These are phyloP conservation scores for Eimeria sp. DNA, from an alignment of 169 alveolate species.

Conservation along the genomic window DNA sequence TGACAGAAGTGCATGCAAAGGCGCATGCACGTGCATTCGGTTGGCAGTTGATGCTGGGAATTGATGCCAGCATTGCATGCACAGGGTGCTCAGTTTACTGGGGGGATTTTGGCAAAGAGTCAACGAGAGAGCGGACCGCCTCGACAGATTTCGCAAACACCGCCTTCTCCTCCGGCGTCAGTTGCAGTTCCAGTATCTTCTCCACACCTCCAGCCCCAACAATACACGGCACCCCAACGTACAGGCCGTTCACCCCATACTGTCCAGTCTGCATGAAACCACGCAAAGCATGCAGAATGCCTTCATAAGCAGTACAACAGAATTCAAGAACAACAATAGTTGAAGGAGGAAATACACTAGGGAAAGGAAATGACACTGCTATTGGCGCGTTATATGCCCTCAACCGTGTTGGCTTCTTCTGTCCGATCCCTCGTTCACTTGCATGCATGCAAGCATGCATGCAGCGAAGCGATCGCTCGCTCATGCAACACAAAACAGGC, in stretches of 20 bases:
- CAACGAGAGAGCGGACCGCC: slow-evolving; percentile 57
- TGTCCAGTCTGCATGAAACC: slow-evolving; percentile 83
- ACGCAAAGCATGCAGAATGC: background rate
- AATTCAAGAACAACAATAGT: background rate
- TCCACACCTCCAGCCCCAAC: slow-evolving; percentile 90
- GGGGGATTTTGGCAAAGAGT: slow-evolving; percentile 50
- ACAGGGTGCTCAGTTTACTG: slow-evolving; percentile 5
- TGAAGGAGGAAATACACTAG: background rate
- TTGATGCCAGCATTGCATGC: background rate
- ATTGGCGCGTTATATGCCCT: too few species aligned
- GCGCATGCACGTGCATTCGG: background rate
- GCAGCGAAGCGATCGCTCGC: background rate
- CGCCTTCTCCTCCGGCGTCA: slow-evolving; percentile 78
- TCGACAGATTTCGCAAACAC: slow-evolving; percentile 79
- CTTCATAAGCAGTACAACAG: background rate
- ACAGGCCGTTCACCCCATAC: slow-evolving; percentile 89
- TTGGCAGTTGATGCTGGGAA: too few species aligned
- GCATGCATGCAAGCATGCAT: background rate
- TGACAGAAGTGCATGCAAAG: background rate
- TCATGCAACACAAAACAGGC: too few species aligned
- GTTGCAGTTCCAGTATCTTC: slow-evolving; percentile 86
- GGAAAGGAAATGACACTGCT: background rate
- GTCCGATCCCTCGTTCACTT: background rate
- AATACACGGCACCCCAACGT: slow-evolving; percentile 91
- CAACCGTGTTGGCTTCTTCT: background rate